Conservation (phyloP, 106 monocot species). For the Dioscorea alata region DNA sequence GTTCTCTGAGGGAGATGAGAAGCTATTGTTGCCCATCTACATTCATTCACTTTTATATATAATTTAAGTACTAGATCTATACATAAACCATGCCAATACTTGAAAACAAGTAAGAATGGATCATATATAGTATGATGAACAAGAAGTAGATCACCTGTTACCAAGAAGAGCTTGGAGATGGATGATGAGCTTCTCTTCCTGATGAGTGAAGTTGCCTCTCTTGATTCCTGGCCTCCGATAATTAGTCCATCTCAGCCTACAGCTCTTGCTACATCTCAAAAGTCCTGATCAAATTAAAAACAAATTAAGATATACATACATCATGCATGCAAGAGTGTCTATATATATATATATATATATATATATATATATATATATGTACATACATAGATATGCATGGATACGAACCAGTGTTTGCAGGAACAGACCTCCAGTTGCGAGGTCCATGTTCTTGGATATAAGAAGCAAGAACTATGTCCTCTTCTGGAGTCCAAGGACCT, state of each 20-base stretch:
- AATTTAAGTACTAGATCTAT: too few species aligned
- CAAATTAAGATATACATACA: neutral
- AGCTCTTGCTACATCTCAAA: slow-evolving; percentile 58
- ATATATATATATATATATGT: too few species aligned
- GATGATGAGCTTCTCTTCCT: slow-evolving; percentile 53
- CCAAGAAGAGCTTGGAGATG: slow-evolving; percentile 52
- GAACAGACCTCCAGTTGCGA: slow-evolving; percentile 47
- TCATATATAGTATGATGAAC: too few species aligned
- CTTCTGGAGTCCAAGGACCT: slow-evolving; percentile 57
- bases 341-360: neutral
- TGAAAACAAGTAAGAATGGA: too few species aligned
- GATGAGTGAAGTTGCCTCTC: slow-evolving; percentile 35
- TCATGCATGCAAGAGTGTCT: too few species aligned
- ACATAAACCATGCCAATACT: too few species aligned
- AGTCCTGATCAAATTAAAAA: slow-evolving; percentile 10
- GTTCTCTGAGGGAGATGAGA: slow-evolving; percentile 64
- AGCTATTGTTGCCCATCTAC: slow-evolving; percentile 76
- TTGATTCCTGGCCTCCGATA: slow-evolving; percentile 54
- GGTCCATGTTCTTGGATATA: slow-evolving; percentile 45
- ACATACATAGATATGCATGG: neutral
- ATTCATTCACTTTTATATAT: too few species aligned
- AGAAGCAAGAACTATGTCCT: slow-evolving; percentile 37
- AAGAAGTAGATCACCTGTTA: slow-evolving; percentile 14
- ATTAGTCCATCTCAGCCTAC: slow-evolving; percentile 49
- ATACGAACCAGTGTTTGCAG: slow-evolving; percentile 30